A percentile compares a stretch with the other conserved stretches of the same genome.
Evolutionary conservation across 495 filamentous ascomycete species (phyloP).

Genomic region (Neurospora sp.): DNA sequence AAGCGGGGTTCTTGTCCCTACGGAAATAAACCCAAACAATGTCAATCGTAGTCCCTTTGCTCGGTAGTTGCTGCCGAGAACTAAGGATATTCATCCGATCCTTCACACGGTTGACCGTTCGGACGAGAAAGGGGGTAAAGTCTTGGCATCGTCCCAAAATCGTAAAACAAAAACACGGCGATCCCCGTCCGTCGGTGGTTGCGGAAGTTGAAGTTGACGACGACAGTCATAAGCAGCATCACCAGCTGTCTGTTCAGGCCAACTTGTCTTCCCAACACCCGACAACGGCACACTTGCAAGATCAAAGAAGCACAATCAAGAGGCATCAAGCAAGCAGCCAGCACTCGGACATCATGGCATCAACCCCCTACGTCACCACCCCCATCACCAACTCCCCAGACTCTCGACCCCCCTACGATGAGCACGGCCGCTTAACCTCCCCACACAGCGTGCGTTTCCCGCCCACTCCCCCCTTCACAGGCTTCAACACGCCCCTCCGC

Average conservation of each 20-base stretch:
- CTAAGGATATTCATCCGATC: neutral
- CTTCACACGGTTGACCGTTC: neutral
- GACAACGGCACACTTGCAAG: neutral
- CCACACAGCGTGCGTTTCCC: slow-evolving; percentile 36
- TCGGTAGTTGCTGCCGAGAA: neutral
- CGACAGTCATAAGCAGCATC: neutral
- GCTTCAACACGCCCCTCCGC: slow-evolving; percentile 37
- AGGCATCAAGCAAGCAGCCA: neutral
- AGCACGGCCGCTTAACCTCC: slow-evolving; percentile 26
- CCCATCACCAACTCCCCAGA: neutral
- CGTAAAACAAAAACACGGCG: neutral
- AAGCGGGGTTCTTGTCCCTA: neutral
- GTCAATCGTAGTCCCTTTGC: neutral
- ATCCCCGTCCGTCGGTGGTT: neutral
- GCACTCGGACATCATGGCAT: neutral
- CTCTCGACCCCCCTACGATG: slow-evolving; percentile 24
- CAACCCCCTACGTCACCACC: neutral
- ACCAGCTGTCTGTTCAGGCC: neutral
- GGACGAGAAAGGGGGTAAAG: neutral
- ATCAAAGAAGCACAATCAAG: neutral
- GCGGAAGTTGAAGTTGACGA: neutral
- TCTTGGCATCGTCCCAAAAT: neutral
- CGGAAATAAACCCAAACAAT: neutral
- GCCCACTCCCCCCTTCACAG: slow-evolving; percentile 33
- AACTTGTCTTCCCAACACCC: neutral